These are phyloP conservation scores for Maudiozyma saulgeensis DNA, from an alignment of 805 yeast genomes.

Conservation along the genomic window DNA sequence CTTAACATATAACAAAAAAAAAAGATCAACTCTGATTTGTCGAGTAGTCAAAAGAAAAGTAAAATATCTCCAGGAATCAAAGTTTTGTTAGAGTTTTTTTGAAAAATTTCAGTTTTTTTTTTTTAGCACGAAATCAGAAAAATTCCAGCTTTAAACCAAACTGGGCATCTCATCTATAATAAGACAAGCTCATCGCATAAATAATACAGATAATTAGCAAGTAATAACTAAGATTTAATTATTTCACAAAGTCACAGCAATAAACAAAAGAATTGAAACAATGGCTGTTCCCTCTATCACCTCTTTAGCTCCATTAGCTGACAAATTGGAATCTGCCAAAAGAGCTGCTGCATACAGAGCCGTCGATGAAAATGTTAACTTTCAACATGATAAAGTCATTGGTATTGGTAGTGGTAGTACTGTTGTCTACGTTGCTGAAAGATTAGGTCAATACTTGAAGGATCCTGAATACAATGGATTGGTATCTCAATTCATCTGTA, in stretches of 20 bases:
- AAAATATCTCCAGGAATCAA: not conserved
- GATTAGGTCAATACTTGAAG: slow-evolving; percentile 50
- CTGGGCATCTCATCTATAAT: too few species aligned
- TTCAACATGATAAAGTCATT: slow-evolving; percentile 56
- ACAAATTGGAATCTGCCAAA: slow-evolving; percentile 70
- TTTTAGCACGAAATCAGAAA: too few species aligned
- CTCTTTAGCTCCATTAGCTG: slow-evolving; percentile 7
- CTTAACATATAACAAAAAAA: too few species aligned
- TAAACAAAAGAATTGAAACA: not conserved
- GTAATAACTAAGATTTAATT: too few species aligned
- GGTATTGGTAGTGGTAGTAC: slow-evolving; percentile 98
- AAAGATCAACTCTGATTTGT: too few species aligned
- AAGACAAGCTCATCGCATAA: too few species aligned
- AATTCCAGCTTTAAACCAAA: too few species aligned
- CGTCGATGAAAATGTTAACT: slow-evolving; percentile 58
- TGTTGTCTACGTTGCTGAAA: slow-evolving; percentile 92
- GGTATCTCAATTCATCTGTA: slow-evolving; percentile 50
- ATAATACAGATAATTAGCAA: too few species aligned
- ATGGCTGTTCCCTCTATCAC: slow-evolving; percentile 5
- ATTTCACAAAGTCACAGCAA: not conserved
- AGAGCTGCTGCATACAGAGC: slow-evolving; percentile 85
- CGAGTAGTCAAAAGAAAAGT: too few species aligned
- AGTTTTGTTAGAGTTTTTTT: not conserved
- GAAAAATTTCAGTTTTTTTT: too few species aligned
- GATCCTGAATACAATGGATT: slow-evolving; percentile 32